phyloP scores from a whole-genome alignment of 2,329 filamentous ascomycete species.

The Lecanicillium sp. region DNA sequence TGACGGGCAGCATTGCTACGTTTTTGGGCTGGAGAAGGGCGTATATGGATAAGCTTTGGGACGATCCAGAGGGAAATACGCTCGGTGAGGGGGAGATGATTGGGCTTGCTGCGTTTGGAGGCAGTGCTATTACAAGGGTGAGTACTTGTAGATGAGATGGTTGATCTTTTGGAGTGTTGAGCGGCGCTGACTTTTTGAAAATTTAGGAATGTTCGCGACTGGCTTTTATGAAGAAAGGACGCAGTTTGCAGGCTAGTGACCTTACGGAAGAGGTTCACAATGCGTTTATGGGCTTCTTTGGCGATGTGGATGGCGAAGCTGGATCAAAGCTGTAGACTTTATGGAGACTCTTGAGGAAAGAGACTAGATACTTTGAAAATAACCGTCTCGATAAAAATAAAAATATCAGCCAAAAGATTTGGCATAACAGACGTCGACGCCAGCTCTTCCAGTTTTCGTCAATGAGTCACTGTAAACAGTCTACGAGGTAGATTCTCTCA shows the following conservation, averaged over 20 bases:
- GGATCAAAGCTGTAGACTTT: slow-evolving; percentile 24
- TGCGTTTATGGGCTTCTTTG: slow-evolving; percentile 74
- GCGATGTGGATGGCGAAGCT: slow-evolving; percentile 49
- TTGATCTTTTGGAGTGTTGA: slow-evolving; percentile 8
- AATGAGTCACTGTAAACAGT: no score
- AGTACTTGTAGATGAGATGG: slow-evolving; percentile 26
- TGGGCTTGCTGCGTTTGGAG: slow-evolving; percentile 75
- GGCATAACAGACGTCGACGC: no score
- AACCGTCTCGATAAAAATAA: no score
- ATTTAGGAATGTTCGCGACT: slow-evolving; percentile 71
- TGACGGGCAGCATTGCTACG: slow-evolving; percentile 84
- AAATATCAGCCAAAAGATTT: no score
- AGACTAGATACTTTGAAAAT: no score
- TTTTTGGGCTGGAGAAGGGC: slow-evolving; percentile 82
- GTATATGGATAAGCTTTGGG: slow-evolving; percentile 79
- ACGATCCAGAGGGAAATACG: slow-evolving; percentile 36
- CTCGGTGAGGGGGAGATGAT: slow-evolving; percentile 52
- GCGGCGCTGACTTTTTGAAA: slow-evolving; percentile 7
- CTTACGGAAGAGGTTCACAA: slow-evolving; percentile 82
- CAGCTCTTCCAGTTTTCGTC: no score
- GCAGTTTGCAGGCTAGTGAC: slow-evolving; percentile 87
- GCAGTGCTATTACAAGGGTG: slow-evolving; percentile 76
- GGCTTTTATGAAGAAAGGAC: slow-evolving; percentile 77
- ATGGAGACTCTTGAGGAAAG: no score
- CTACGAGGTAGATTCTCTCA: no score